Evolutionary conservation across 139 green algal genomes (phyloP), one percentile per base, ranked within the genome.

Genomic region (Astrephomene gubernaculifera): DNA sequence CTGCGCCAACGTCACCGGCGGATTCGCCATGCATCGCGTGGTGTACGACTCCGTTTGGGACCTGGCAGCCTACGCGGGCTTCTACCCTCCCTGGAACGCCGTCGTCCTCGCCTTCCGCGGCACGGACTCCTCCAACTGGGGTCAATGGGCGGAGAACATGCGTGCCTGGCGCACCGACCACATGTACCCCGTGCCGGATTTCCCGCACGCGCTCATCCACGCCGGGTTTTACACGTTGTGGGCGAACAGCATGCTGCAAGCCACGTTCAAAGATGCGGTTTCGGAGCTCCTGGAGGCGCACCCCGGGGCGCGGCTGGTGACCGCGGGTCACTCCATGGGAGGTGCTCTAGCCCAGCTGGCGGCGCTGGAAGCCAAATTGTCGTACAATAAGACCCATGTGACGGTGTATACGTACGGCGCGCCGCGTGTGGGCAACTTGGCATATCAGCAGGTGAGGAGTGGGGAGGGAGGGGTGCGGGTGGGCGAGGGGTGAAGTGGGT

Each of bases 71-170:
- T 97, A 92, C 71, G 78, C 92, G 2, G 95, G 95, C 5, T 98
- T 92, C 74, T 82, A 81, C 45, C 80, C 90, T 5, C 49, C 75
- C 4, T 70, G 92, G 74, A 73, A 92, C 24, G 92, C 91, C 22
- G 92, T 95, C 4, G 86, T 97, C 2, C 69, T 97, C 33, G 82
- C 86, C 0, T 96, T 97, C 74, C 79, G 95, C 0, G 95, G 95
- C 22, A 97, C 95, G 6, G 94, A 98, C 86, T 91, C 80, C 57
- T 88, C 91, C 83, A 91, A 74, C 87, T 94, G 90, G 92, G 89
- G 87, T 43, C 94, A 96, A 72, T 96, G 94, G 95, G 91, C 92
- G 2, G 89, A 97, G 39, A 96, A 97, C 89, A 95, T 98, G 90
- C 90, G 90, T n/a, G 89, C 91, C 8, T 96, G 94, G 94, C 89